phyloP scores from a whole-genome alignment of 2,329 filamentous ascomycete species.

The Lojkania enalia region DNA sequence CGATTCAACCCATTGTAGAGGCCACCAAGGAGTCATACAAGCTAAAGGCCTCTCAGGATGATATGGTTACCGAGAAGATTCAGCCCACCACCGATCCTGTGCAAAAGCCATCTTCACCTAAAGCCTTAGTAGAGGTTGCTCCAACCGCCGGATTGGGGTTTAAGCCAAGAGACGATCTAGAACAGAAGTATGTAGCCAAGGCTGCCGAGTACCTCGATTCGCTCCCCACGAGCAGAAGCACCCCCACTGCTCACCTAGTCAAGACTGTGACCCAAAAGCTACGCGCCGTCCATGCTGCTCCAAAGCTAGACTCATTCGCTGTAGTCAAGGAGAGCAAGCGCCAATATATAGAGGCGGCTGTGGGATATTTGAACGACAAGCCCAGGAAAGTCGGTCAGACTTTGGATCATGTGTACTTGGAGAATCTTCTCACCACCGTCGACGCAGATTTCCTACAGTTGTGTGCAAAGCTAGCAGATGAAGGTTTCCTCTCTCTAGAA shows the following conservation, averaged over 20 bases:
- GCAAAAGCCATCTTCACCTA: no score
- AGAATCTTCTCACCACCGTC: slow-evolving; percentile 17
- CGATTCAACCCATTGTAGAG: no score
- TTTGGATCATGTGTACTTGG: slow-evolving; percentile 16
- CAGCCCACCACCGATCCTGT: no score
- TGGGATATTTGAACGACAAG: slow-evolving; percentile 24
- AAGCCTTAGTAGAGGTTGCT: no score
- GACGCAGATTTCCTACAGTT: slow-evolving; percentile 30
- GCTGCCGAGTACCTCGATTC: slow-evolving; percentile 21
- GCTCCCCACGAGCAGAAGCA: slow-evolving; percentile 11
- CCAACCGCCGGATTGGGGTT: not conserved
- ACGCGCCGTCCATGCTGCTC: not conserved
- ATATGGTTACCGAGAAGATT: no score
- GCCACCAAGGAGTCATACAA: no score
- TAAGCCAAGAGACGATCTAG: slow-evolving; percentile 9
- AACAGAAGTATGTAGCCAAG: slow-evolving; percentile 21
- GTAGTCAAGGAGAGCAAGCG: slow-evolving; percentile 19
- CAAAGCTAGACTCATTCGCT: not conserved
- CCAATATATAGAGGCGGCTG: slow-evolving; percentile 25
- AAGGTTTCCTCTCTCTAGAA: slow-evolving; percentile 22
- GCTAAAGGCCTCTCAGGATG: no score
- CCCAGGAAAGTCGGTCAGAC: slow-evolving; percentile 13
- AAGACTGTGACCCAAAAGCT: slow-evolving; percentile 24
- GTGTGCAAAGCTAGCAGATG: slow-evolving; percentile 23
- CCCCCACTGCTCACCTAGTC: slow-evolving; percentile 12